phyloP scores from a whole-genome alignment of 305 asterid species.

The Euphrasia arctica region DNA sequence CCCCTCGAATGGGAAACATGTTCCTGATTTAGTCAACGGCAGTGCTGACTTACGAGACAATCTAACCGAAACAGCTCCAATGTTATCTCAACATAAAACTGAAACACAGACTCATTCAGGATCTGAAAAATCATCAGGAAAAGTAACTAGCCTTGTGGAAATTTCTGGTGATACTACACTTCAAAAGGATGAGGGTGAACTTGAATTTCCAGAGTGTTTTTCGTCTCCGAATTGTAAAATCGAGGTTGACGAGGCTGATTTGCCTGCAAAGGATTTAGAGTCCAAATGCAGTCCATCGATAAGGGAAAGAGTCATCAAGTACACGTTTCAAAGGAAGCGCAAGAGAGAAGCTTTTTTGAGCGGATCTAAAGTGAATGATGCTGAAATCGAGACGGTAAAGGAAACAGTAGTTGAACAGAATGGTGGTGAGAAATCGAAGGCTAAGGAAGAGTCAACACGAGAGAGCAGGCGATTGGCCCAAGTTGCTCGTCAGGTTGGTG shows the following conservation, averaged over 20 bases:
- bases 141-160: conserved; percentile 25
- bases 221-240: conserved; percentile 28
- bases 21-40: conserved; percentile 27
- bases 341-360: conserved; percentile 46
- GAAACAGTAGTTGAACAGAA: conserved; percentile 30
- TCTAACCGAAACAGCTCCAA: conserved; percentile 28
- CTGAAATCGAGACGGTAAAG: conserved; percentile 29
- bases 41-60: conserved; percentile 22
- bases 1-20: conserved; percentile 26
- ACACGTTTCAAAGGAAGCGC: conserved; percentile 80
- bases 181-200: conserved; percentile 33
- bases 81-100: conserved; percentile 27
- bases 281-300: conserved; percentile 27
- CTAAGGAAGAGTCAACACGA: conserved; percentile 39
- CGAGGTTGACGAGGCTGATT: conserved; percentile 32
- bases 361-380: conserved; percentile 35
- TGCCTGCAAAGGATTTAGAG: conserved; percentile 24
- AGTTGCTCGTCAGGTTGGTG: conserved; percentile 80
- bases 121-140: conserved; percentile 30
- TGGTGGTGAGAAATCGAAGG: conserved; percentile 28
- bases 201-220: neutral
- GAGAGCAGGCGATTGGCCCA: conserved; percentile 61
- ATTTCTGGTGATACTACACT: conserved; percentile 23
- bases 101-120: conserved; percentile 29
- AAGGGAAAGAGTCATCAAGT: conserved; percentile 57